Evolutionary conservation across 805 yeast genomes (phyloP).

Genomic region (Brettanomyces nanus): DNA sequence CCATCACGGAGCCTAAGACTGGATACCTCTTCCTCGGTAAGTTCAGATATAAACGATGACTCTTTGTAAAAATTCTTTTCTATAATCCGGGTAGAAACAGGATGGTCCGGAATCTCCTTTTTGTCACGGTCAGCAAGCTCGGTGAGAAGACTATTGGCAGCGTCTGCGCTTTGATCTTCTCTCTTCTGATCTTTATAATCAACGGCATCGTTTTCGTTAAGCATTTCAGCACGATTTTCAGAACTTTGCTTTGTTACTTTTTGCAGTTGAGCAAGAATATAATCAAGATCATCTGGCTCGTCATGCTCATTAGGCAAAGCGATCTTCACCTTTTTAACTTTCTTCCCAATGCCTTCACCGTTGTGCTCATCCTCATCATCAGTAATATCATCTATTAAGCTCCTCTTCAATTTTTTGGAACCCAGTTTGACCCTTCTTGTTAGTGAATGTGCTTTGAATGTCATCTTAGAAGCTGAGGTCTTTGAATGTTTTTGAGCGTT

Average conservation of each 20-base stretch:
- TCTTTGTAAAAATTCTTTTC: conserved; percentile 56
- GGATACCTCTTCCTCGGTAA: conserved; percentile 49
- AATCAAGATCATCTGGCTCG: conserved; percentile 18
- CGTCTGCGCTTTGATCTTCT: too few relatives aligned
- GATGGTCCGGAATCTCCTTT: conserved; percentile 41
- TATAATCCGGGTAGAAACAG: conserved; percentile 43
- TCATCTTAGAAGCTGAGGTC: conserved; percentile 17
- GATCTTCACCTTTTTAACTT: neutral
- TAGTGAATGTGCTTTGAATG: conserved; percentile 12
- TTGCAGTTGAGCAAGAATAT: conserved; percentile 13
- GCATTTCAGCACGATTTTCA: conserved; percentile 33
- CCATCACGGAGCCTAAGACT: conserved; percentile 51
- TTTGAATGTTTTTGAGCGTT: conserved; percentile 16
- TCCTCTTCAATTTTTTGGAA: conserved; percentile 6
- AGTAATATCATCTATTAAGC: neutral
- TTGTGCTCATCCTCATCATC: conserved; percentile 2
- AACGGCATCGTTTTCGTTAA: too few relatives aligned
- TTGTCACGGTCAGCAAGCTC: too few relatives aligned
- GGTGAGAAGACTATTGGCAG: neutral
- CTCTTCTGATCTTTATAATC: too few relatives aligned
- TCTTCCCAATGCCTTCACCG: conserved; percentile 2
- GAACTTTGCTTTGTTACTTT: conserved; percentile 30
- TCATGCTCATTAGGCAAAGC: conserved; percentile 29
- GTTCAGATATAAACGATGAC: conserved; percentile 39
- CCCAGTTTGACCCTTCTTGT: neutral